Evolutionary conservation across 2,329 filamentous ascomycete genomes (phyloP), one percentile per base, ranked within the genome.

Genomic region (Spiromastix sp.): DNA sequence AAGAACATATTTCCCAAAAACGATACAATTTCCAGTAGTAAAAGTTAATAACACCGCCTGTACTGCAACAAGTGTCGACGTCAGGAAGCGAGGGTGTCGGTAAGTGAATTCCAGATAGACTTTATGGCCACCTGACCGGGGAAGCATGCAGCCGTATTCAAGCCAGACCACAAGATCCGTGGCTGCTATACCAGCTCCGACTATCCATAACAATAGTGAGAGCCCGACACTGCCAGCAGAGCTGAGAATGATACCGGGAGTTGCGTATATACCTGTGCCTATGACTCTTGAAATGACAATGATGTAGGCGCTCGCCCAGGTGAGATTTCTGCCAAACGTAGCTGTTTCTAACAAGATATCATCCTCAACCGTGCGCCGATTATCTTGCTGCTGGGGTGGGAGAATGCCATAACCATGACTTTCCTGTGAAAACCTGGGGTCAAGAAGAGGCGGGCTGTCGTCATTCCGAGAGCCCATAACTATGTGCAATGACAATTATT

Each of bases 31-130:
- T 47, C 74, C 79, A 0, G 77, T 76, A 0, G 78, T 80, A 38
- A 82, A 81, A 0, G 76, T 76, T 0, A 83, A 57, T 0, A 82
- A 50, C 0, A 82, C 68, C 0, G 72, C 75, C 35, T 81, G 72
- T 1, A 77, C 67, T 0, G 77, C 76, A 9, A 82, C 63, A n/a
- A 83, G 50, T 0, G 73, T 77, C 2, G 76, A 77, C 0, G 76
- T 74, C 3, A 83, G 64, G 42, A 80, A 76, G 4, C 68, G 66
- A 2, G 79, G 79, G 21, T 64, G 63, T 2, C 70, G 68, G 50
- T 79, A 83, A 0, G 74, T 75, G 51, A 77, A 79, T 52, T 84
- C 79, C 29, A 84, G 67, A 48, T 82, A 83, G 6, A 81, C 76
- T 55, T 83, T 84, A 17, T 72, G 64, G 17, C 78, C 79, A 5